Conservation (phyloP, 768 basidiomycete genomes). For the Lentinula edodes region DNA sequence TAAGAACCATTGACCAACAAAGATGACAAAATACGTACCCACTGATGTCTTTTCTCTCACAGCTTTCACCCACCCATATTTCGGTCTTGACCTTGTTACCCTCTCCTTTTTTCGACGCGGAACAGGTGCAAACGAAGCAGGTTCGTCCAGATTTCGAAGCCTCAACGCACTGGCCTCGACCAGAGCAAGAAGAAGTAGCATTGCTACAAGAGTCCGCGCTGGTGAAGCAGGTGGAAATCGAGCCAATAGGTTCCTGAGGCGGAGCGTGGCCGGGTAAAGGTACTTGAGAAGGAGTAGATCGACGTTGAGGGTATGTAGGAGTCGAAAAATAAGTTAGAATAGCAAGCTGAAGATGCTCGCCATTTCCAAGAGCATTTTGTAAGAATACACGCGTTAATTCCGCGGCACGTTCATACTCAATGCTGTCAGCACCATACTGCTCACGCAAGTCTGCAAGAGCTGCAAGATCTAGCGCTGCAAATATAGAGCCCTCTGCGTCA, state of each 20-base stretch:
- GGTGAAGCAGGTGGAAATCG: conserved; percentile 57
- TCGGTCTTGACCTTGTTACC: conserved; percentile 50
- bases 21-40: conserved; percentile 42
- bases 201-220: conserved; percentile 51
- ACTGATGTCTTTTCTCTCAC: conserved; percentile 77
- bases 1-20: conserved; percentile 1
- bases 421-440: conserved; percentile 43
- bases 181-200: conserved; percentile 62
- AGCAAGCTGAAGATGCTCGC: conserved; percentile 39
- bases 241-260: conserved; percentile 50
- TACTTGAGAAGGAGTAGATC: conserved; percentile 34
- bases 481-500: conserved; percentile 41
- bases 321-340: conserved; percentile 42
- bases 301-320: conserved; percentile 27
- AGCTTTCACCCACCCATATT: conserved; percentile 70
- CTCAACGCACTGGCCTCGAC: conserved; percentile 59
- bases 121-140: conserved; percentile 52
- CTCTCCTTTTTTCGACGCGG: conserved; percentile 41
- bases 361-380: conserved; percentile 30
- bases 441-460: conserved; percentile 43
- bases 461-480: conserved; percentile 59
- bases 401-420: conserved; percentile 45
- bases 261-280: conserved; percentile 40
- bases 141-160: conserved; percentile 55
- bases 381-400: conserved; percentile 45